Conservation (phyloP, 164 flowering plant genomes). For the Magnolia changhungtana region DNA sequence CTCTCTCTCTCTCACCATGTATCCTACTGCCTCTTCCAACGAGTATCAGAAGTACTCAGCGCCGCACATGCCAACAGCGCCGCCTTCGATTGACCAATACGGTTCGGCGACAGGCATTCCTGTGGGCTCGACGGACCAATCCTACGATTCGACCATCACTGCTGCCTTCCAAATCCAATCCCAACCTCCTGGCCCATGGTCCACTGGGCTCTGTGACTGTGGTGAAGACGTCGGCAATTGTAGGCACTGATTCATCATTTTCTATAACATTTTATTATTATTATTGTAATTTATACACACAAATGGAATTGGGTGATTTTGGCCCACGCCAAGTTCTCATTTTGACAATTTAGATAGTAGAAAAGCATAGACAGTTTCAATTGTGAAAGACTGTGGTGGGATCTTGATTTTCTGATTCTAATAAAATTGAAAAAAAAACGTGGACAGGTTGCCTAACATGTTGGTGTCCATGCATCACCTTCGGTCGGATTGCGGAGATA, state of each 20-base stretch:
- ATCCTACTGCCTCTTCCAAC: background rate
- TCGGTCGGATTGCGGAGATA: conserved; percentile 14
- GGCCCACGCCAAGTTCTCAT: background rate
- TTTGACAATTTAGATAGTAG: too few species aligned
- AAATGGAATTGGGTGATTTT: background rate
- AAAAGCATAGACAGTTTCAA: too few species aligned
- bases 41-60: background rate
- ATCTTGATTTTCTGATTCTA: too few species aligned
- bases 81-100: background rate
- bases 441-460: conserved; percentile 51
- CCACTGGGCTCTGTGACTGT: conserved; percentile 53
- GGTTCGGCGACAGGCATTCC: conserved; percentile 6
- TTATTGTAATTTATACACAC: background rate
- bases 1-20: background rate
- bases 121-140: background rate
- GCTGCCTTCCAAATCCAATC: background rate
- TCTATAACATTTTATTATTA: background rate
- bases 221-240: conserved; percentile 31
- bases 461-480: conserved; percentile 16
- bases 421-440: too few species aligned
- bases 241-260: conserved; percentile 14
- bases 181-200: conserved; percentile 40
- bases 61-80: background rate
- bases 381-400: too few species aligned
- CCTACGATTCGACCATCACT: background rate